Conservation (phyloP, 179 eudicot genomes). For the Silene coronaria region DNA sequence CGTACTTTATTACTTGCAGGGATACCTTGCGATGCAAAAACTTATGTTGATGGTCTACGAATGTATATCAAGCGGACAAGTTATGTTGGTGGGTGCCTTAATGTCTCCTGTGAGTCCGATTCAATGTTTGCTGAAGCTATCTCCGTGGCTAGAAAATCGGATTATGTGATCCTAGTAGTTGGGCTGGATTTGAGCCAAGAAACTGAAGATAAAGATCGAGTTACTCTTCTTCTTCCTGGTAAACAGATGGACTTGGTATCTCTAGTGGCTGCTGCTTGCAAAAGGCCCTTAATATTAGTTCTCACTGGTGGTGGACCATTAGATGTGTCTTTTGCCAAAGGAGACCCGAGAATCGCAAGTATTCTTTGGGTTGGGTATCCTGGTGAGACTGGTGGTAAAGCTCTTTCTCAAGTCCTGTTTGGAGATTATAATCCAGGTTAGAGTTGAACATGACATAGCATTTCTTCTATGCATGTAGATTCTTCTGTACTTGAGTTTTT, state of each 20-base stretch:
- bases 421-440: constrained; percentile 50
- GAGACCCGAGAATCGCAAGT: constrained; percentile 34
- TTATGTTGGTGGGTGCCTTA: constrained; percentile 56
- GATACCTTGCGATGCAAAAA: constrained; percentile 55
- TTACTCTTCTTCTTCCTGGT: constrained; percentile 46
- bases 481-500: too few species aligned
- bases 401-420: constrained; percentile 37
- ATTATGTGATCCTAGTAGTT: constrained; percentile 59
- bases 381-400: constrained; percentile 46
- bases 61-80: constrained; percentile 41
- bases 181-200: constrained; percentile 48
- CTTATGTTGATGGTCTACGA: constrained; percentile 51
- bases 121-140: constrained; percentile 54
- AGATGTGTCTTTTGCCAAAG: constrained; percentile 42
- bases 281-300: constrained; percentile 34
- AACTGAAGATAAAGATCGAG: constrained; percentile 44
- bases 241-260: constrained; percentile 47
- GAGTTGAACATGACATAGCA: not conserved
- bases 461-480: not conserved
- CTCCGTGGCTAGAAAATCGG: constrained; percentile 52
- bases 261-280: constrained; percentile 35
- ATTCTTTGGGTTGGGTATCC: constrained; percentile 53
- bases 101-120: constrained; percentile 59
- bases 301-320: constrained; percentile 51
- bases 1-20: constrained; percentile 36